phyloP scores from a whole-genome alignment of 176 grass and related monocot genomes.

The Raddia guianensis region DNA sequence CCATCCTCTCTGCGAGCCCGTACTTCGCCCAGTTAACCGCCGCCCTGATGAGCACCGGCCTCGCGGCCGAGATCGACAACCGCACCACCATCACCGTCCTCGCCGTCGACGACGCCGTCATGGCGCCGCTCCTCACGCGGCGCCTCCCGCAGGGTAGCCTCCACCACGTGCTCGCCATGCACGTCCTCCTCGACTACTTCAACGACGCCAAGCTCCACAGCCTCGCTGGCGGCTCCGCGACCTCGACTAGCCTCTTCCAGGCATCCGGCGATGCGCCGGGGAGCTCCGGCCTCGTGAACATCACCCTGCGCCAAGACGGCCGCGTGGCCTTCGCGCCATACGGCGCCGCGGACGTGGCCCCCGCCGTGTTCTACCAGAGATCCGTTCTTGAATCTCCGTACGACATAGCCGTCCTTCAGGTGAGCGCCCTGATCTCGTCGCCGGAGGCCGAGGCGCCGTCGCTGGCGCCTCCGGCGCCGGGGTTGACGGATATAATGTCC shows the following conservation, averaged over 20 bases:
- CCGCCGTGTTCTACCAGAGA: constrained; percentile 35
- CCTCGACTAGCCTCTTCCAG: constrained; percentile 50
- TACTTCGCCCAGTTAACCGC: constrained; percentile 57
- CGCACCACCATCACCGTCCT: constrained; percentile 55
- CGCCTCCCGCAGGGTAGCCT: constrained; percentile 10
- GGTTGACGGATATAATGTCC: constrained; percentile 51
- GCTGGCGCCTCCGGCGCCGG: constrained; percentile 18
- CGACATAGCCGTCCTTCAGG: constrained; percentile 61
- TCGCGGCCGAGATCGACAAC: constrained; percentile 51
- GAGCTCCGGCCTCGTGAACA: constrained; percentile 42
- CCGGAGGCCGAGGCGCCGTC: constrained; percentile 13
- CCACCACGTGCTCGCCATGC: constrained; percentile 36
- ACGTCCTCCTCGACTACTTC: constrained; percentile 61
- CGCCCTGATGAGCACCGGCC: constrained; percentile 46
- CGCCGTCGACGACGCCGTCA: constrained; percentile 45
- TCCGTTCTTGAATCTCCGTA: constrained; percentile 46
- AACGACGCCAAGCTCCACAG: constrained; percentile 46
- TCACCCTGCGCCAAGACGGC: constrained; percentile 13
- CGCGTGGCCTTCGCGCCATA: constrained; percentile 36
- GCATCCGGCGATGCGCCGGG: constrained; percentile 40
- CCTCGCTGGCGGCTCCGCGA: constrained; percentile 6
- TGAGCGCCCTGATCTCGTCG: constrained; percentile 51
- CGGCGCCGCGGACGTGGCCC: not conserved
- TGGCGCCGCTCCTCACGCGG: constrained; percentile 18
- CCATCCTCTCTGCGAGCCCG: constrained; percentile 47